phyloP scores from a whole-genome alignment of 2,329 filamentous ascomycete genomes.

The Raffaelea arxii region DNA sequence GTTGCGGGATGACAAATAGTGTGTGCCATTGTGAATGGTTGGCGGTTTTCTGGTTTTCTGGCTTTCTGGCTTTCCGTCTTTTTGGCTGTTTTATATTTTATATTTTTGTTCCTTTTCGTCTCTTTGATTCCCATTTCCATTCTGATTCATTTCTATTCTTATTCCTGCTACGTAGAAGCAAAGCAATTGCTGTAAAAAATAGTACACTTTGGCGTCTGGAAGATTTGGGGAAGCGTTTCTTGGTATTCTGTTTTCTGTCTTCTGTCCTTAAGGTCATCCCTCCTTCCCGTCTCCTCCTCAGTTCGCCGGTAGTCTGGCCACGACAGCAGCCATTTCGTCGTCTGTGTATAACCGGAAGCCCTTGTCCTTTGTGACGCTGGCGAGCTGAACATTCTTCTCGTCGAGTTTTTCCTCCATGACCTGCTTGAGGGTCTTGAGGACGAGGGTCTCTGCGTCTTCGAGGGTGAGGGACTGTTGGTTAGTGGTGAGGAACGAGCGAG shows the following conservation, averaged over 20 bases:
- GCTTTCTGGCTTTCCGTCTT: too few relatives aligned
- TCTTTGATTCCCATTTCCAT: background rate
- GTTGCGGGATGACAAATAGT: slow-evolving; percentile 29
- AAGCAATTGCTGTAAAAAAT: too few relatives aligned
- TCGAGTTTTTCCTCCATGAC: slow-evolving; percentile 99
- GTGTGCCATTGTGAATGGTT: background rate
- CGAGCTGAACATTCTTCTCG: slow-evolving; percentile 95
- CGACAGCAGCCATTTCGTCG: slow-evolving; percentile 90
- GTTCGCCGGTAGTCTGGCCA: slow-evolving; percentile 68
- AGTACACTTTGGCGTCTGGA: too few relatives aligned
- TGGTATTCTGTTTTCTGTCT: background rate
- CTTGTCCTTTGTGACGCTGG: slow-evolving; percentile 94
- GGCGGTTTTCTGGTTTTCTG: too few relatives aligned
- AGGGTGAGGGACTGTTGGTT: slow-evolving; percentile 72
- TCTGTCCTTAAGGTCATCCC: too few relatives aligned
- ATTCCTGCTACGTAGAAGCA: background rate
- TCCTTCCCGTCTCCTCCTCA: slow-evolving; percentile 20
- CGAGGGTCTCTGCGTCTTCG: slow-evolving; percentile 83
- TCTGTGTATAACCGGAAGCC: slow-evolving; percentile 98
- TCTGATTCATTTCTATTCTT: background rate
- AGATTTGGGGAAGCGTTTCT: background rate
- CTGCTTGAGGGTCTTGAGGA: slow-evolving; percentile 97
- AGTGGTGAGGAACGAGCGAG: background rate
- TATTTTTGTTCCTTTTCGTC: background rate
- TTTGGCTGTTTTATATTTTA: background rate